Conservation (phyloP, 2,329 filamentous ascomycete species). For the Fusarium papillatum region DNA sequence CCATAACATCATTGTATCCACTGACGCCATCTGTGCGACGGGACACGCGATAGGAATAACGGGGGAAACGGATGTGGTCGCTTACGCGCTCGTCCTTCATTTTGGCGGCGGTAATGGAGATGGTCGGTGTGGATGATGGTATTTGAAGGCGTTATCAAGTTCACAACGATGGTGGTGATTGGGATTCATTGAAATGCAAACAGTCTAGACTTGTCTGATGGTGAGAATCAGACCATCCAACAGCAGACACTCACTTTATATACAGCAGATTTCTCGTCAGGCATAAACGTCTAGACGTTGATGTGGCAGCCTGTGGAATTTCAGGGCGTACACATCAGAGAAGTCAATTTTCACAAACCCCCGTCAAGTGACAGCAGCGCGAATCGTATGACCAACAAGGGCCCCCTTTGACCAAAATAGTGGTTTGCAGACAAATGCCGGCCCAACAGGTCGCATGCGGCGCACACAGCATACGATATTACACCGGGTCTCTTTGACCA, state of each 20-base stretch:
- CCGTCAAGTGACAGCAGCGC: constrained; percentile 23
- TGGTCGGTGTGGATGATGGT: constrained; percentile 2
- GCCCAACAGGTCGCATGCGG: constrained; percentile 23
- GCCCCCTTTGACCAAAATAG: not conserved
- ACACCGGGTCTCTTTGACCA: not conserved
- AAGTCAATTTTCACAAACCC: constrained; percentile 1
- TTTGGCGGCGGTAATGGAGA: constrained; percentile 8
- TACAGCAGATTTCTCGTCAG: not conserved
- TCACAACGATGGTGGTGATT: not conserved
- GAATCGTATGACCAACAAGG: constrained; percentile 1
- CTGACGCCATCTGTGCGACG: constrained; percentile 23
- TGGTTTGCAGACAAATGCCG: constrained; percentile 14
- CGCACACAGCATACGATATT: constrained; percentile 10
- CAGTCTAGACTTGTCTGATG: not conserved
- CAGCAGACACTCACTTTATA: not conserved
- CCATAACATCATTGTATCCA: constrained; percentile 28
- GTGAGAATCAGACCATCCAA: not conserved
- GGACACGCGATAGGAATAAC: constrained; percentile 29
- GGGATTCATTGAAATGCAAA: constrained; percentile 13
- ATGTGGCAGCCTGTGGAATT: not conserved
- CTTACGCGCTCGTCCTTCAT: constrained; percentile 30
- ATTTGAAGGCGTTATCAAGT: not conserved
- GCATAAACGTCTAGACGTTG: not conserved
- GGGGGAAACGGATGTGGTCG: constrained; percentile 34
- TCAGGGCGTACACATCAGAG: constrained; percentile 1